Evolutionary conservation across 73 alveolate species (phyloP).

Genomic region (Urostyla sp.): DNA sequence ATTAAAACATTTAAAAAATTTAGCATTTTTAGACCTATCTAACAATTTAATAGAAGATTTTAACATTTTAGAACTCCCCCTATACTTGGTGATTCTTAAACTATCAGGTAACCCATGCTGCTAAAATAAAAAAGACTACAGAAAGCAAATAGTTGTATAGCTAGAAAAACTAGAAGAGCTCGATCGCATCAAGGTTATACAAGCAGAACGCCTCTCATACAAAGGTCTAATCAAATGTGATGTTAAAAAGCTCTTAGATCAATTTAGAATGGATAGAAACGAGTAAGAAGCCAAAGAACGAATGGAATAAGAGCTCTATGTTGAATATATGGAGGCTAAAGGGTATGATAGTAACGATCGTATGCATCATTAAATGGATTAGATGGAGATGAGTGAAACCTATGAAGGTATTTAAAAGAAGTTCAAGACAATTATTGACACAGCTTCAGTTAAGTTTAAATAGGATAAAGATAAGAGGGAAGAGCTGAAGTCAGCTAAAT

Average conservation of each 20-base stretch:
- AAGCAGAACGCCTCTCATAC: conserved; percentile 57
- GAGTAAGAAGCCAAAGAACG: conserved; percentile 42
- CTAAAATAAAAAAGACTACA: conserved; percentile 6
- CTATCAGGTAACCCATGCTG: conserved; percentile 49
- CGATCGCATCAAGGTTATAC: conserved; percentile 42
- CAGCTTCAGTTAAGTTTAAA: too few species aligned
- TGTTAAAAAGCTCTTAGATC: conserved; percentile 31
- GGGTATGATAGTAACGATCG: conserved; percentile 33
- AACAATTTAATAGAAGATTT: conserved; percentile 35
- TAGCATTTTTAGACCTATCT: conserved; percentile 44
- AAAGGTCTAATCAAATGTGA: conserved; percentile 44
- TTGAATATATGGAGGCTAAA: conserved; percentile 40
- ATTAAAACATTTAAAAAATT: not conserved
- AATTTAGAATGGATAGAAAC: conserved; percentile 25
- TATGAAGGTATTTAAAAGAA: too few species aligned
- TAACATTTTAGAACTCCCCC: conserved; percentile 44
- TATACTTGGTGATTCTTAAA: conserved; percentile 19
- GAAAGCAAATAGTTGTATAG: conserved; percentile 30
- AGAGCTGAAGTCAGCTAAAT: too few species aligned
- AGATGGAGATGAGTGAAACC: too few species aligned
- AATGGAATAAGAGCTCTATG: conserved; percentile 47
- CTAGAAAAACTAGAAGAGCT: conserved; percentile 50
- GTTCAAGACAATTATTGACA: too few species aligned
- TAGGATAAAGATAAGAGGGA: too few species aligned
- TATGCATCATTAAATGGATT: too few species aligned